A percentile compares a stretch with the other conserved stretches of the same genome.
phyloP scores from a whole-genome alignment of 257 asterid species.

The Dorcoceras hygrometricum region DNA sequence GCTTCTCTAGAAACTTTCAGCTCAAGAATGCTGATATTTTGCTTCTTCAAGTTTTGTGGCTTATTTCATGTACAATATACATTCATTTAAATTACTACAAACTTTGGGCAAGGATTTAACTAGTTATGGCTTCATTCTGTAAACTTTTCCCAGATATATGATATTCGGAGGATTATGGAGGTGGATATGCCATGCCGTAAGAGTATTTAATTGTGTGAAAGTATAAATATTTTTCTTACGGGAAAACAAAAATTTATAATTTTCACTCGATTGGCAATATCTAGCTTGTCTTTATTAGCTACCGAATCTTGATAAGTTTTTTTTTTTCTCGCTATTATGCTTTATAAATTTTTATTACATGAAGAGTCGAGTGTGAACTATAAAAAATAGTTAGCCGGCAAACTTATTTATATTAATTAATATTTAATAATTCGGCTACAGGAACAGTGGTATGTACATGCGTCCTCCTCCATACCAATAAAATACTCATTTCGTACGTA shows the following conservation, averaged over 20 bases:
- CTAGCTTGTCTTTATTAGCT: too few relatives aligned
- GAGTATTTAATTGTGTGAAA: too few relatives aligned
- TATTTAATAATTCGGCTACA: not conserved
- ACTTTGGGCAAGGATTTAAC: not conserved
- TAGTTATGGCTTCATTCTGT: not conserved
- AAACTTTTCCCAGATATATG: not conserved
- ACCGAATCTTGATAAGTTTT: not conserved
- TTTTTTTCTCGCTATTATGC: not conserved
- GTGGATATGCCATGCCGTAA: too few relatives aligned
- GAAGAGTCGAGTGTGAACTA: too few relatives aligned
- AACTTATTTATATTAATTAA: too few relatives aligned
- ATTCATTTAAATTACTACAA: not conserved
- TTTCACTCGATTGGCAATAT: too few relatives aligned
- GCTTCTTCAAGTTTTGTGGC: not conserved
- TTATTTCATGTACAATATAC: not conserved
- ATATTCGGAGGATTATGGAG: not conserved
- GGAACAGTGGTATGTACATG: too few relatives aligned
- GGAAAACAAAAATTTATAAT: too few relatives aligned
- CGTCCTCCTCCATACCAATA: too few relatives aligned
- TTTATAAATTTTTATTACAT: too few relatives aligned
- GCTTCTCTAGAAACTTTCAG: not conserved
- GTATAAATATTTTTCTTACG: too few relatives aligned
- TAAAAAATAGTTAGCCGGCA: not conserved
- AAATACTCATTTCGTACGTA: too few relatives aligned
- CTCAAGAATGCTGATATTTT: not conserved